phyloP scores from a whole-genome alignment of 371 early-diverging fungal genomes.

The Lichtheimia ramosa region DNA sequence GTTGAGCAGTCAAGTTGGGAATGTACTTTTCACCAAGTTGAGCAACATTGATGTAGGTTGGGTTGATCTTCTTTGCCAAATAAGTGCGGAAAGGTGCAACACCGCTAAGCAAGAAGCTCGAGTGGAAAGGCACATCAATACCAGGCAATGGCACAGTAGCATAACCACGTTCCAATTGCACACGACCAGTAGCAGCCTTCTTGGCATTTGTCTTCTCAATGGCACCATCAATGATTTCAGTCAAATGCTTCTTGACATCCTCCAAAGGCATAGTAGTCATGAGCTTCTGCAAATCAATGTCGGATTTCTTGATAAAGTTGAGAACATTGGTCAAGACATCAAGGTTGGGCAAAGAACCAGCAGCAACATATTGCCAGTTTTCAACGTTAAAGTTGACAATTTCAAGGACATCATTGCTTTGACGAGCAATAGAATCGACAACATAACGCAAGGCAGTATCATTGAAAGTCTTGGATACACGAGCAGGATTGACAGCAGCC shows the following conservation, averaged over 20 bases:
- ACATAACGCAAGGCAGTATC: constrained; percentile 83
- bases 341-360: constrained; percentile 84
- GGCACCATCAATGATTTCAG: constrained; percentile 79
- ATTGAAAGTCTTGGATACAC: constrained; percentile 85
- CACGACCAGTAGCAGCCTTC: constrained; percentile 60
- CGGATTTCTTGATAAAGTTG: constrained; percentile 74
- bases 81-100: constrained; percentile 92
- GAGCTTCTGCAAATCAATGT: constrained; percentile 86
- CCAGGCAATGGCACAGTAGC: constrained; percentile 93
- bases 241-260: constrained; percentile 81
- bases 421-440: constrained; percentile 81
- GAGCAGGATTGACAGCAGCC: constrained; percentile 92
- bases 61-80: constrained; percentile 79
- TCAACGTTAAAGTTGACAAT: constrained; percentile 98
- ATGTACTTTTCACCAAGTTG: constrained; percentile 84
- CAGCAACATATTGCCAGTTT: constrained; percentile 94
- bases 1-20: constrained; percentile 94
- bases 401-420: constrained; percentile 81
- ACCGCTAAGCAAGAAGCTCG: constrained; percentile 87
- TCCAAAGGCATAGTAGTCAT: constrained; percentile 85
- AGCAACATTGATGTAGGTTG: constrained; percentile 76
- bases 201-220: constrained; percentile 72
- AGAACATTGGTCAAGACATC: constrained; percentile 81
- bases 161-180: constrained; percentile 83
- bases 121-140: constrained; percentile 98